These are phyloP conservation scores for Myxozyma melibiosi DNA, from an alignment of 805 yeast species.

Conservation along the genomic window DNA sequence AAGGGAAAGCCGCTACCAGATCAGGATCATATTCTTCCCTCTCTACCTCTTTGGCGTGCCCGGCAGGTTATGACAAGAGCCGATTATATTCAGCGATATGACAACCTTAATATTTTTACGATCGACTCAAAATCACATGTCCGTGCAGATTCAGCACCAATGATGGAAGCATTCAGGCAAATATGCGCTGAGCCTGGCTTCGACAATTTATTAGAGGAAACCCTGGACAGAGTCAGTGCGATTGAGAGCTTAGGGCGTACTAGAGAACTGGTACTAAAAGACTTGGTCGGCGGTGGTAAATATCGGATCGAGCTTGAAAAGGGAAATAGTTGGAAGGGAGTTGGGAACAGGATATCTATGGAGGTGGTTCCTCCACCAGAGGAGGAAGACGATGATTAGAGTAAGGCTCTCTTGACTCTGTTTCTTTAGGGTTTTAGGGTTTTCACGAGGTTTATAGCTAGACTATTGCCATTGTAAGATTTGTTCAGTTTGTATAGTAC, in stretches of 20 bases:
- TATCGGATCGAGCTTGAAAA: conserved; percentile 15
- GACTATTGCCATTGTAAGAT: too few species aligned
- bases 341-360: background rate
- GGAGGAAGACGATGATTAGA: conserved; percentile 2
- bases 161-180: conserved; percentile 88
- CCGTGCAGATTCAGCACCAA: conserved; percentile 79
- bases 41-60: conserved; percentile 79
- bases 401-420: too few species aligned
- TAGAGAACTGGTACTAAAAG: conserved; percentile 72
- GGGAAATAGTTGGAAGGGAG: conserved; percentile 4
- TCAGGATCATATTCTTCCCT: conserved; percentile 62
- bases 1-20: conserved; percentile 33
- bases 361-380: conserved; percentile 12
- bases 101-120: conserved; percentile 75
- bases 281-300: conserved; percentile 47
- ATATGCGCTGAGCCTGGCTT: conserved; percentile 72
- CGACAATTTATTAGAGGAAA: conserved; percentile 63
- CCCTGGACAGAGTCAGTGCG: conserved; percentile 67
- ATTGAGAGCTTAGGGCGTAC: conserved; percentile 80
- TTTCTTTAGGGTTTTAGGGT: too few species aligned
- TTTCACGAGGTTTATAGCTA: too few species aligned
- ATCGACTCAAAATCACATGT: conserved; percentile 71
- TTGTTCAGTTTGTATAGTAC: too few species aligned
- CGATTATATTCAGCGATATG: conserved; percentile 75
- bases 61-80: conserved; percentile 83